phyloP scores from a whole-genome alignment of 2,329 filamentous ascomycete species.

The Neoarthrinium moseri region DNA sequence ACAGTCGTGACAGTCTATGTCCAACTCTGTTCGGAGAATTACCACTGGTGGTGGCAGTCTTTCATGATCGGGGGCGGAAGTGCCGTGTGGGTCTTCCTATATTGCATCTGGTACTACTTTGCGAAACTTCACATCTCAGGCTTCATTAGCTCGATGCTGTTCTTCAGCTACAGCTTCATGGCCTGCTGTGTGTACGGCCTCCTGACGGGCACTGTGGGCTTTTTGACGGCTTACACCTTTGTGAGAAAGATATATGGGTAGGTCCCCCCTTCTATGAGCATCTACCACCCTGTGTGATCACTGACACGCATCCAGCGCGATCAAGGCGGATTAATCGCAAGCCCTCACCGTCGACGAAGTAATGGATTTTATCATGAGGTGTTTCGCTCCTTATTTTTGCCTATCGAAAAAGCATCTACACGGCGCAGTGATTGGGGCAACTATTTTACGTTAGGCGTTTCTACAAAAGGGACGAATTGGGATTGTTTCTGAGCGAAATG shows the following conservation, averaged over 20 bases:
- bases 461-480: too few species aligned
- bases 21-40: constrained; percentile 81
- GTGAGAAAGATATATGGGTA: constrained; percentile 79
- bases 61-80: constrained; percentile 77
- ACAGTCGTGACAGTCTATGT: constrained; percentile 82
- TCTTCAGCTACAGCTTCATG: constrained; percentile 82
- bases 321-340: constrained; percentile 6
- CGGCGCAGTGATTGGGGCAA: background rate
- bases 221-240: constrained; percentile 81
- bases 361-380: background rate
- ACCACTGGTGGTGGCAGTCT: constrained; percentile 91
- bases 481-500: too few species aligned
- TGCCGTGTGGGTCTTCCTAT: constrained; percentile 77
- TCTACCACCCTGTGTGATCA: background rate
- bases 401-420: background rate
- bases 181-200: constrained; percentile 80
- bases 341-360: background rate
- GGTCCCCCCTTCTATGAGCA: constrained; percentile 27
- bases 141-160: constrained; percentile 75
- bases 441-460: background rate
- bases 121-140: constrained; percentile 79
- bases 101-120: constrained; percentile 82
- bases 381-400: background rate
- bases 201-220: constrained; percentile 80
- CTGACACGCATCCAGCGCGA: constrained; percentile 1